These are phyloP conservation scores for Verbascum thapsus DNA, from an alignment of 257 asterid genomes.

Conservation along the genomic window DNA sequence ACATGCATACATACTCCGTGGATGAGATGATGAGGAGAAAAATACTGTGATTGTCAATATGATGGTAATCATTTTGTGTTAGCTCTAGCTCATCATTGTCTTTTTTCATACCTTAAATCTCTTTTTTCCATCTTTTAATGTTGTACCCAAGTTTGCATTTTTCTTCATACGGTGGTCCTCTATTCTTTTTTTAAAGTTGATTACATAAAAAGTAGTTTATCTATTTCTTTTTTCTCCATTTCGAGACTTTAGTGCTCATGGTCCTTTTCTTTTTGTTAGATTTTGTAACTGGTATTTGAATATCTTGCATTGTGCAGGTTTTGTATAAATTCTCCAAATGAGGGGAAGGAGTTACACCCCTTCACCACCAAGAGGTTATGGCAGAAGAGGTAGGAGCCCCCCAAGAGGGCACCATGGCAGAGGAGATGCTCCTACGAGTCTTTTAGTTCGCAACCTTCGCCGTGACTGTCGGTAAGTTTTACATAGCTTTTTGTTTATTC, in stretches of 20 bases:
- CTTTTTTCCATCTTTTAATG: neutral
- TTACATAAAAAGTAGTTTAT: neutral
- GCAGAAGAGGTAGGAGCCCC: conserved; percentile 42
- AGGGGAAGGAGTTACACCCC: conserved; percentile 43
- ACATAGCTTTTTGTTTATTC: neutral
- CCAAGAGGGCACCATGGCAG: conserved; percentile 40
- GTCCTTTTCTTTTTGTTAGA: neutral
- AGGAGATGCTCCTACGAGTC: conserved; percentile 70
- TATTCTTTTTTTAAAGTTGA: neutral
- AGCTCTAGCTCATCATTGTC: conserved; percentile 47
- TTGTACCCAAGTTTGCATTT: neutral
- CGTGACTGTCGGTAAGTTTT: conserved; percentile 57
- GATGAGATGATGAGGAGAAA: conserved; percentile 8
- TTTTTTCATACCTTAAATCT: neutral
- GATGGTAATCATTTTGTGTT: conserved; percentile 39
- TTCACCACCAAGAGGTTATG: conserved; percentile 38
- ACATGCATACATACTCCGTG: neutral
- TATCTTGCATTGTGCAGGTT: conserved; percentile 1
- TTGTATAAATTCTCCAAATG: conserved; percentile 17
- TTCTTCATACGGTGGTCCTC: neutral
- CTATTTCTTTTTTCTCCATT: neutral
- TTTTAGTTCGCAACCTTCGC: conserved; percentile 74
- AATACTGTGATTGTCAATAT: conserved; percentile 27
- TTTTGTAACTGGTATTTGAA: neutral
- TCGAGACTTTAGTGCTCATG: neutral